Conservation (phyloP, 108 stramenopile species). For the Nitzschia sp. region DNA sequence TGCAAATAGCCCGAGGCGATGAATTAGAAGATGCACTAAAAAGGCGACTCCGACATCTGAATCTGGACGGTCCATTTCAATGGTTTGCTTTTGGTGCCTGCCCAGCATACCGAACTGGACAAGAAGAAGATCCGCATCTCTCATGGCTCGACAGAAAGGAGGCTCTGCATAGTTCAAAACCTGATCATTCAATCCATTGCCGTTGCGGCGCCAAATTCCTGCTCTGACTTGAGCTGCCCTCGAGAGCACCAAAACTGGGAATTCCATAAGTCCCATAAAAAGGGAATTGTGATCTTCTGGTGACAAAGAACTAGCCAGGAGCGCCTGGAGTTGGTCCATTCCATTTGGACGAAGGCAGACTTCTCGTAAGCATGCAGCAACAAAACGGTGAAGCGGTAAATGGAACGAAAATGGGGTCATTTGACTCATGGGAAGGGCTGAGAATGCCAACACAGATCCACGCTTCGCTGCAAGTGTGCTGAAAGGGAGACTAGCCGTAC, state of each 20-base stretch:
- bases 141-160: constrained; percentile 87
- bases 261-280: constrained; percentile 79
- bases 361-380: constrained; percentile 76
- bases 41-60: constrained; percentile 45
- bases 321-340: constrained; percentile 15
- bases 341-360: constrained; percentile 56
- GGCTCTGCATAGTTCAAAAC: constrained; percentile 87
- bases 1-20: constrained; percentile 75
- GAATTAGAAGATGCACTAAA: constrained; percentile 60
- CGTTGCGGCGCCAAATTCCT: constrained; percentile 92
- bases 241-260: constrained; percentile 67
- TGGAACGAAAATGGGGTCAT: constrained; percentile 85
- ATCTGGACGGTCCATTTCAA: constrained; percentile 14
- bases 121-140: constrained; percentile 87
- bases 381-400: constrained; percentile 86
- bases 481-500: constrained; percentile 69
- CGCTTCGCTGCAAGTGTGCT: constrained; percentile 59
- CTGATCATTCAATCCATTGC: constrained; percentile 83
- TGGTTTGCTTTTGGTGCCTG: constrained; percentile 34
- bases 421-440: constrained; percentile 74
- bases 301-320: constrained; percentile 36
- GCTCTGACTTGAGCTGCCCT: constrained; percentile 85
- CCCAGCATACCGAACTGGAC: constrained; percentile 76
- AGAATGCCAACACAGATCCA: constrained; percentile 63
- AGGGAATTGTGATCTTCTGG: constrained; percentile 36